A percentile compares a stretch with the other conserved stretches of the same genome.
phyloP scores from a whole-genome alignment of 2,329 filamentous ascomycete genomes.

The Nannizziopsis barbatae region DNA sequence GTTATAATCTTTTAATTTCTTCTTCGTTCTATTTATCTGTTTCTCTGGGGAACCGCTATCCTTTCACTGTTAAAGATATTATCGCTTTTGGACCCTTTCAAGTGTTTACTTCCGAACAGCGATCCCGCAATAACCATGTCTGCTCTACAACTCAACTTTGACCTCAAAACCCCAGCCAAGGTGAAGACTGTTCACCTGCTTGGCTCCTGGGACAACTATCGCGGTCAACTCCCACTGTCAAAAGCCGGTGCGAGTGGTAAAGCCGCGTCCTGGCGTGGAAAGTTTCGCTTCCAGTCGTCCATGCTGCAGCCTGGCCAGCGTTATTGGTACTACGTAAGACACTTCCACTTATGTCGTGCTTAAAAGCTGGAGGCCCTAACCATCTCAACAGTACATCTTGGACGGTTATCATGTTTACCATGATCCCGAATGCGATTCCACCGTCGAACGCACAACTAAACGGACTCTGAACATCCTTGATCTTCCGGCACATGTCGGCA shows the following conservation, averaged over 20 bases:
- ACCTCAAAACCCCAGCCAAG: slow-evolving; percentile 86
- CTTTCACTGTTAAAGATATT: neutral
- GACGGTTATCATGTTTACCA: slow-evolving; percentile 97
- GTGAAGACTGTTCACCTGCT: slow-evolving; percentile 97
- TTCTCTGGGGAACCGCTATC: neutral
- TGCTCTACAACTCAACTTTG: slow-evolving; percentile 91
- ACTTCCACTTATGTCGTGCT: neutral
- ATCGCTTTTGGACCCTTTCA: neutral
- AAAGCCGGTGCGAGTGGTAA: slow-evolving; percentile 68
- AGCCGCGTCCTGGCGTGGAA: slow-evolving; percentile 86
- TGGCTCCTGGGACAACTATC: slow-evolving; percentile 97
- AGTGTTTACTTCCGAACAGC: neutral
- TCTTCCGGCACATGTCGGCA: slow-evolving; percentile 53
- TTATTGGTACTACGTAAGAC: slow-evolving; percentile 90
- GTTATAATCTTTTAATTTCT: slow-evolving; percentile 3
- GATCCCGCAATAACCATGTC: slow-evolving; percentile 43
- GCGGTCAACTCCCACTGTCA: slow-evolving; percentile 84
- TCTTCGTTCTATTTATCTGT: neutral
- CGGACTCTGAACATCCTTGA: slow-evolving; percentile 97
- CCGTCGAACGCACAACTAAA: slow-evolving; percentile 89
- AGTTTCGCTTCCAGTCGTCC: slow-evolving; percentile 84
- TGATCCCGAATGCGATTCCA: slow-evolving; percentile 81
- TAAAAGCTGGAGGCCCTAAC: slow-evolving; percentile 12
- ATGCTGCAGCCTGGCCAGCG: slow-evolving; percentile 79
- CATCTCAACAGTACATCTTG: slow-evolving; percentile 63